These are phyloP conservation scores for Conticribra guillardii DNA, from an alignment of 108 stramenopile species.

Conservation along the genomic window DNA sequence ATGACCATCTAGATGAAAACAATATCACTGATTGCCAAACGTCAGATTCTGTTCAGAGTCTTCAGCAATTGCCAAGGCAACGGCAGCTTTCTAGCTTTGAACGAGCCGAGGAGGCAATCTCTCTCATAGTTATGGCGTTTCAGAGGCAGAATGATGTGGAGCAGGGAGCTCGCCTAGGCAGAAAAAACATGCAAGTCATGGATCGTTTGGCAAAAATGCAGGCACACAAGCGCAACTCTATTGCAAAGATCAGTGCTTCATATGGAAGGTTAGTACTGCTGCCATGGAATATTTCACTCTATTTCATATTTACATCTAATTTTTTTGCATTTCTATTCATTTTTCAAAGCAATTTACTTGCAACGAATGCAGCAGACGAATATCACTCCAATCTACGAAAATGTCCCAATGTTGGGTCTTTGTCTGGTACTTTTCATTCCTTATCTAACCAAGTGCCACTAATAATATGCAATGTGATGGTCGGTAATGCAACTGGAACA, in stretches of 20 bases:
- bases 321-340: background rate
- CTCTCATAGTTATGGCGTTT: slow-evolving; percentile 70
- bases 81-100: slow-evolving; percentile 30
- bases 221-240: slow-evolving; percentile 69
- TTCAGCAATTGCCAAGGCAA: background rate
- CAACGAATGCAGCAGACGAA: slow-evolving; percentile 61
- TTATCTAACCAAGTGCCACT: slow-evolving; percentile 70
- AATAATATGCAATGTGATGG: slow-evolving; percentile 64
- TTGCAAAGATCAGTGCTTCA: slow-evolving; percentile 59
- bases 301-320: background rate
- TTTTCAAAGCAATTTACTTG: slow-evolving; percentile 33
- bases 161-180: slow-evolving; percentile 75
- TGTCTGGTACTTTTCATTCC: slow-evolving; percentile 38
- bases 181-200: slow-evolving; percentile 91
- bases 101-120: slow-evolving; percentile 52
- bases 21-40: background rate
- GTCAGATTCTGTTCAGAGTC: background rate
- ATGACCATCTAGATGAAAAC: slow-evolving; percentile 7
- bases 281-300: background rate
- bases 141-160: slow-evolving; percentile 86
- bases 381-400: slow-evolving; percentile 52
- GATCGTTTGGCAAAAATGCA: slow-evolving; percentile 89
- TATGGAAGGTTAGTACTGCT: slow-evolving; percentile 51
- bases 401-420: slow-evolving; percentile 44
- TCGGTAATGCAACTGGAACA: slow-evolving; percentile 74